Percentiles rank a stretch among this genome's conserved stretches.
These are phyloP conservation scores for Aspergillus sp. DNA, from an alignment of 2,329 filamentous ascomycete species.

Conservation along the genomic window DNA sequence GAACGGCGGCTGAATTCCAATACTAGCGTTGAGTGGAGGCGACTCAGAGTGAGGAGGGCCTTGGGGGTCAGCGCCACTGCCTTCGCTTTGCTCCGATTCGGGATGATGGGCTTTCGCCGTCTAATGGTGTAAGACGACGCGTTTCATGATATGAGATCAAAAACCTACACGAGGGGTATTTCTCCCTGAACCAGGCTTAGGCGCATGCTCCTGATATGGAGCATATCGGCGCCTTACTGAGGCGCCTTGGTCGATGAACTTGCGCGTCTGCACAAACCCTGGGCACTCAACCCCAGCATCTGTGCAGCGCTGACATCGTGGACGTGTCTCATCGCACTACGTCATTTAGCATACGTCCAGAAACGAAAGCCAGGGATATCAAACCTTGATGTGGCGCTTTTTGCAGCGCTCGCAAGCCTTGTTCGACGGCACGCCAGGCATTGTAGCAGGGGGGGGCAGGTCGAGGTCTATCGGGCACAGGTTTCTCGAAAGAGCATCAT, in stretches of 20 bases:
- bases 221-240: constrained; percentile 41
- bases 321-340: constrained; percentile 43
- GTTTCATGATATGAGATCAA: neutral
- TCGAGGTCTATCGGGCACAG: neutral
- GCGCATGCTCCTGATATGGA: constrained; percentile 32
- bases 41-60: neutral
- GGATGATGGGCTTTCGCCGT: neutral
- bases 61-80: neutral
- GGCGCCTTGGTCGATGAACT: constrained; percentile 45
- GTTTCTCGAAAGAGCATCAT: neutral
- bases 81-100: neutral
- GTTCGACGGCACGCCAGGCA: constrained; percentile 42
- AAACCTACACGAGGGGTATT: constrained; percentile 8
- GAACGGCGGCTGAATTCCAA: neutral
- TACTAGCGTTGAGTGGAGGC: neutral
- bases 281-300: constrained; percentile 40
- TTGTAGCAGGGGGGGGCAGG: constrained; percentile 14
- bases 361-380: neutral
- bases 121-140: neutral
- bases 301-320: constrained; percentile 38
- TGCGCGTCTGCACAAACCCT: constrained; percentile 44
- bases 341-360: neutral
- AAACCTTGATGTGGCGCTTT: constrained; percentile 40
- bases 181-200: neutral
- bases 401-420: constrained; percentile 42